Percentiles rank a stretch among this genome's conserved stretches.
phyloP scores from a whole-genome alignment of 805 yeast genomes.

The Hanseniaspora lachancei region DNA sequence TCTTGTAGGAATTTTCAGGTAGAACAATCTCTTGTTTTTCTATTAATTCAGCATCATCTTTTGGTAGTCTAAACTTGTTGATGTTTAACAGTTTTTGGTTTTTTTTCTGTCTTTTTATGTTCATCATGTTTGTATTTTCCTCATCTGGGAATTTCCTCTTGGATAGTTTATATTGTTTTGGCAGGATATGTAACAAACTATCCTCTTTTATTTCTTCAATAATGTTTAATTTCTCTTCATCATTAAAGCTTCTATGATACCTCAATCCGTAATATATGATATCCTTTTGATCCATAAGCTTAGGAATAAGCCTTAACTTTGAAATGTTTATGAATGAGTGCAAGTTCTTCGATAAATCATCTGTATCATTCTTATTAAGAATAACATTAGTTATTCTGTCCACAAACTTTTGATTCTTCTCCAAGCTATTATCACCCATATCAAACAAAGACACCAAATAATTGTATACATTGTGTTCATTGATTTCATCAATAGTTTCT shows the following conservation, averaged over 20 bases:
- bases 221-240: constrained; percentile 21
- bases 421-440: constrained; percentile 15
- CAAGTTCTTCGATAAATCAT: not conserved
- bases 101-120: constrained; percentile 24
- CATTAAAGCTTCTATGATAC: constrained; percentile 21
- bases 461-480: constrained; percentile 21
- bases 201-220: constrained; percentile 2
- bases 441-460: constrained; percentile 18
- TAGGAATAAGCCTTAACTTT: constrained; percentile 1
- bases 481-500: not conserved
- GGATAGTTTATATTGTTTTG: not conserved
- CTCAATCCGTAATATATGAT: constrained; percentile 17
- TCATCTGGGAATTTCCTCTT: not conserved
- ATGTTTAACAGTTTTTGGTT: not conserved
- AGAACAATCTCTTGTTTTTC: constrained; percentile 58
- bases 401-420: constrained; percentile 24
- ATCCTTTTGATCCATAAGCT: constrained; percentile 2
- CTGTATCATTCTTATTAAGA: constrained; percentile 26
- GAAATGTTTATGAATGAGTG: constrained; percentile 8
- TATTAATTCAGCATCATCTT: constrained; percentile 62
- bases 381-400: constrained; percentile 27
- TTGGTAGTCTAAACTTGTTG: constrained; percentile 53
- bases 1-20: constrained; percentile 75
- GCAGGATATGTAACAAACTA: not conserved
- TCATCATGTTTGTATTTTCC: not conserved